Conservation (phyloP, 2,329 filamentous ascomycete species). For the Penicillium sp. region DNA sequence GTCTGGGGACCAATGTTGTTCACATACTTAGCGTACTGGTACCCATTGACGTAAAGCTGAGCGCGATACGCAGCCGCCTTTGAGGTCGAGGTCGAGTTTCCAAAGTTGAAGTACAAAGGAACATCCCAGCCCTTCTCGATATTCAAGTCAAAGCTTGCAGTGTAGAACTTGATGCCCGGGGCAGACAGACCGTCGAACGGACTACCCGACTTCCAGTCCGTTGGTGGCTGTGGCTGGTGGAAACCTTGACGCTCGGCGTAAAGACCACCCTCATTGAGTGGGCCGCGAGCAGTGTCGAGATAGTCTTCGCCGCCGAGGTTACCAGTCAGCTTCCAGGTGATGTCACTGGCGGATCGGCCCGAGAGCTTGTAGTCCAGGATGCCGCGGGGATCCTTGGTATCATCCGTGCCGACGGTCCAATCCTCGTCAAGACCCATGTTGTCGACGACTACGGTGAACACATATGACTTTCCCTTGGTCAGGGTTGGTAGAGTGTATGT, state of each 20-base stretch:
- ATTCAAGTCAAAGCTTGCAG: conserved; percentile 52
- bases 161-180: conserved; percentile 57
- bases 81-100: conserved; percentile 45
- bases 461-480: conserved; percentile 53
- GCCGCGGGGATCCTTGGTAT: conserved; percentile 60
- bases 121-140: conserved; percentile 57
- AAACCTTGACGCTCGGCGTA: conserved; percentile 58
- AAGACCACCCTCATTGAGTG: conserved; percentile 60
- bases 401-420: conserved; percentile 59
- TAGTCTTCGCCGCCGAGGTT: conserved; percentile 61
- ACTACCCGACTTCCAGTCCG: conserved; percentile 35
- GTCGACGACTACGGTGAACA: conserved; percentile 71
- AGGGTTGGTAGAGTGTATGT: conserved; percentile 61
- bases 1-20: conserved; percentile 76
- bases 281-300: conserved; percentile 53
- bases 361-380: conserved; percentile 50
- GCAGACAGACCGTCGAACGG: conserved; percentile 44
- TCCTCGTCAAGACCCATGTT: conserved; percentile 72
- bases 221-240: conserved; percentile 54
- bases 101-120: conserved; percentile 55
- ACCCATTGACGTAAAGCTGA: conserved; percentile 73
- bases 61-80: conserved; percentile 60
- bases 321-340: conserved; percentile 60
- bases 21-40: conserved; percentile 68
- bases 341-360: conserved; percentile 35